A percentile compares a stretch with the other conserved stretches of the same genome.
Evolutionary conservation across 495 filamentous ascomycete genomes (phyloP).

Genomic region (Neurospora sp.): DNA sequence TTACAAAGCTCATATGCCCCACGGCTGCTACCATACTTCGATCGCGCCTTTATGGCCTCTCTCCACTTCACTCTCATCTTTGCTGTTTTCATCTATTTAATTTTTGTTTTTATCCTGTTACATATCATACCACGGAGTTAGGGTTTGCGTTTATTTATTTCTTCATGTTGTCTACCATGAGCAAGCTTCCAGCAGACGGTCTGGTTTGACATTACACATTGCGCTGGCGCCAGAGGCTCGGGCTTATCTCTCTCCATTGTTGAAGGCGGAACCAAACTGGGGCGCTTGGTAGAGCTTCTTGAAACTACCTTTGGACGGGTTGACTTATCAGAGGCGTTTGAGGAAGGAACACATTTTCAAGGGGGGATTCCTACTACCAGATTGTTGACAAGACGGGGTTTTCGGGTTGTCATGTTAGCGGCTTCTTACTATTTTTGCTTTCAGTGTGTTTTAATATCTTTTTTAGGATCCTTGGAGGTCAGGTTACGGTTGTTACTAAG

Average conservation of each 20-base stretch:
- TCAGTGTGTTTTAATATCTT: not conserved
- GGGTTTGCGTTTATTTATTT: not conserved
- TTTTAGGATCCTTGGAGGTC: not conserved
- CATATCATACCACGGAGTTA: conserved; percentile 9
- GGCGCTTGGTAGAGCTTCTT: not conserved
- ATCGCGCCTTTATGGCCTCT: not conserved
- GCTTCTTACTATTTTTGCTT: not conserved
- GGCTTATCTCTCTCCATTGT: not conserved
- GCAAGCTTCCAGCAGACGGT: not conserved
- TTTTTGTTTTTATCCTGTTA: not conserved
- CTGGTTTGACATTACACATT: not conserved
- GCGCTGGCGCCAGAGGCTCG: not conserved
- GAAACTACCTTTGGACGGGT: not conserved
- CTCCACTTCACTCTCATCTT: not conserved
- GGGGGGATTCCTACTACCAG: not conserved
- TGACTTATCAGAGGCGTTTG: not conserved
- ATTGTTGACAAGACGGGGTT: not conserved
- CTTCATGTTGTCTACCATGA: not conserved
- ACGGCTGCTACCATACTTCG: conserved; percentile 6
- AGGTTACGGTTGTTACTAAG: not conserved
- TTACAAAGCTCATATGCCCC: conserved; percentile 10
- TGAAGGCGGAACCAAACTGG: not conserved
- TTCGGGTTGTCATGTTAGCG: not conserved
- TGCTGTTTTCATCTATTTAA: not conserved
- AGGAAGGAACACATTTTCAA: not conserved